Conservation (phyloP, 257 asterid genomes). For the Fraxinus americana region DNA sequence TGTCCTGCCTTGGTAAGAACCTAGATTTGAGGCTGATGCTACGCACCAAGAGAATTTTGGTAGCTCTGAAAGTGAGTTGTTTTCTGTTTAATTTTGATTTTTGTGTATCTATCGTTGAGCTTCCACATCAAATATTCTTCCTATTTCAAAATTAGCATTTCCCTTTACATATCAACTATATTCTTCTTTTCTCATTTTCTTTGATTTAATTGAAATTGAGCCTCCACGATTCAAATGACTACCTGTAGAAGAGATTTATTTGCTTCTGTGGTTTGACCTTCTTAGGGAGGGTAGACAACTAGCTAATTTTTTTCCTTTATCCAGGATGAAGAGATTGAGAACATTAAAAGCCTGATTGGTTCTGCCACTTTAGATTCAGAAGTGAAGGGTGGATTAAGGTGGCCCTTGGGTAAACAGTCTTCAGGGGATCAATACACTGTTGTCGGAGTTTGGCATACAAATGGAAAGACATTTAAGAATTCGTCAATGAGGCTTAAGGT, state of each 20-base stretch:
- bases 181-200: neutral
- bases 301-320: conserved; percentile 2
- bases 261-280: neutral
- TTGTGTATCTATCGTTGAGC: neutral
- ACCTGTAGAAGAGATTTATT: neutral
- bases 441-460: conserved; percentile 47
- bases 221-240: neutral
- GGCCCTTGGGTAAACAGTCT: conserved; percentile 49
- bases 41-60: conserved; percentile 35
- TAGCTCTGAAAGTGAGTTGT: conserved; percentile 39
- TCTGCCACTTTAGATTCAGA: conserved; percentile 46
- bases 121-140: neutral
- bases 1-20: conserved; percentile 48
- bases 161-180: neutral
- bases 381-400: conserved; percentile 52
- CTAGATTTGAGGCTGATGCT: conserved; percentile 57
- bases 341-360: conserved; percentile 36
- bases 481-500: conserved; percentile 44
- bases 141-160: neutral
- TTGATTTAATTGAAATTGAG: neutral
- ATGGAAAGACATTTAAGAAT: conserved; percentile 33
- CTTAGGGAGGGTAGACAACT: neutral
- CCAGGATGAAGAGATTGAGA: conserved; percentile 50
- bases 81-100: neutral
- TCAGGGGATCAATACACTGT: conserved; percentile 44